Evolutionary conservation across 177 flowering plant genomes (phyloP).

Genomic region (Telopea speciosissima): DNA sequence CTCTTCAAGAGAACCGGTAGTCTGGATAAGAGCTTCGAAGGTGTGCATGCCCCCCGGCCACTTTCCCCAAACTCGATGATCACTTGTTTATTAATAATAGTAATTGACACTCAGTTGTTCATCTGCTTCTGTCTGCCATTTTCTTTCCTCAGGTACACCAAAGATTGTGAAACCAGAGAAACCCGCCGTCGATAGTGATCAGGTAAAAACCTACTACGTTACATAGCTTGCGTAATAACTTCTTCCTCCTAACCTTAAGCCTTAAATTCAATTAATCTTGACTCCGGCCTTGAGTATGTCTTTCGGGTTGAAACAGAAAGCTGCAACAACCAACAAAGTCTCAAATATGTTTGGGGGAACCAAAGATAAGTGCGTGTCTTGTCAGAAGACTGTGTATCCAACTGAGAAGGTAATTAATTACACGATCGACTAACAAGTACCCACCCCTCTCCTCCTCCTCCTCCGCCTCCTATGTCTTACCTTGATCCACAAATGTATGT

Average conservation of each 20-base stretch:
- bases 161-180: conserved; percentile 75
- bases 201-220: too few species aligned
- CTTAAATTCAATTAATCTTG: conserved; percentile 4
- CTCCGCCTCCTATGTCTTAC: too few species aligned
- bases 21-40: conserved; percentile 95
- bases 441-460: not conserved
- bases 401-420: conserved; percentile 64
- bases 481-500: too few species aligned
- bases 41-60: too few species aligned
- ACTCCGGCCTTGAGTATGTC: not conserved
- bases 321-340: conserved; percentile 41
- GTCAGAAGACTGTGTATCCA: conserved; percentile 87
- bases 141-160: conserved; percentile 63
- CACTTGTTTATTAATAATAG: too few species aligned
- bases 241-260: not conserved
- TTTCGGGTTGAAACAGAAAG: conserved; percentile 39
- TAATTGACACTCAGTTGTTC: too few species aligned
- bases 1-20: conserved; percentile 93
- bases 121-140: conserved; percentile 2
- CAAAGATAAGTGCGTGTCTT: conserved; percentile 77
- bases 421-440: not conserved
- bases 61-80: too few species aligned
- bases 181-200: conserved; percentile 46
- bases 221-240: too few species aligned
- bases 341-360: conserved; percentile 79